Percentiles rank a stretch among this genome's conserved stretches.
Evolutionary conservation across 2,329 filamentous ascomycete species (phyloP).

Genomic region (Sclerotinia sclerotiorum): DNA sequence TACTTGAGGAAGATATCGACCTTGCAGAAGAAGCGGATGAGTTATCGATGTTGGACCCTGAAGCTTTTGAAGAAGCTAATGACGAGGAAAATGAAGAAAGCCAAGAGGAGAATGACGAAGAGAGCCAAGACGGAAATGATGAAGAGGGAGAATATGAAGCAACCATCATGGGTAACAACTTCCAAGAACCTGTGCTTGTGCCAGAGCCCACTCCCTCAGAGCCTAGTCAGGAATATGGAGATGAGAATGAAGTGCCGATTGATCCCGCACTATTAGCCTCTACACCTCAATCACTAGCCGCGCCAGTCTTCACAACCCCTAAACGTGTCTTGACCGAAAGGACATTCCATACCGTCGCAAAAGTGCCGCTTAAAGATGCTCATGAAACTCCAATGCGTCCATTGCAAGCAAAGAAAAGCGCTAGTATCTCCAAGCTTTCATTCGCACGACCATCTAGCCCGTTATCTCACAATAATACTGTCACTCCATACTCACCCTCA

Average conservation of each 20-base stretch:
- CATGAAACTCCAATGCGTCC: slow-evolving; percentile 45
- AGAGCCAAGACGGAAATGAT: not conserved
- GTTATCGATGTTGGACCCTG: slow-evolving; percentile 55
- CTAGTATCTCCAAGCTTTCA: slow-evolving; percentile 47
- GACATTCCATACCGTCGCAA: slow-evolving; percentile 71
- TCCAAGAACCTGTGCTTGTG: not conserved
- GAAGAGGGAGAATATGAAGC: slow-evolving; percentile 13
- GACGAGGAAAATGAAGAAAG: not conserved
- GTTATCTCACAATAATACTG: slow-evolving; percentile 51
- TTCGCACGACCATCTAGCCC: slow-evolving; percentile 45
- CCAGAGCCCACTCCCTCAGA: slow-evolving; percentile 55
- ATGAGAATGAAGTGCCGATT: slow-evolving; percentile 62
- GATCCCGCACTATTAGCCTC: slow-evolving; percentile 48
- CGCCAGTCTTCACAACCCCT: slow-evolving; percentile 32
- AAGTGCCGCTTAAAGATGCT: slow-evolving; percentile 71
- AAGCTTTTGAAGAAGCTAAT: slow-evolving; percentile 29
- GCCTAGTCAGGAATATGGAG: slow-evolving; percentile 64
- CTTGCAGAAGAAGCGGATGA: slow-evolving; percentile 59
- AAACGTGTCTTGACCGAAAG: slow-evolving; percentile 38
- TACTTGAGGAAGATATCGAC: slow-evolving; percentile 57
- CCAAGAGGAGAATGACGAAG: slow-evolving; percentile 20
- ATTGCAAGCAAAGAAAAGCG: slow-evolving; percentile 44
- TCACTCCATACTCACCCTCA: slow-evolving; percentile 55
- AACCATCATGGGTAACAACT: not conserved
- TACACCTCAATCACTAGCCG: slow-evolving; percentile 19